phyloP scores from a whole-genome alignment of 1,284 basidiomycete genomes.

The Psilocybe mexicana region DNA sequence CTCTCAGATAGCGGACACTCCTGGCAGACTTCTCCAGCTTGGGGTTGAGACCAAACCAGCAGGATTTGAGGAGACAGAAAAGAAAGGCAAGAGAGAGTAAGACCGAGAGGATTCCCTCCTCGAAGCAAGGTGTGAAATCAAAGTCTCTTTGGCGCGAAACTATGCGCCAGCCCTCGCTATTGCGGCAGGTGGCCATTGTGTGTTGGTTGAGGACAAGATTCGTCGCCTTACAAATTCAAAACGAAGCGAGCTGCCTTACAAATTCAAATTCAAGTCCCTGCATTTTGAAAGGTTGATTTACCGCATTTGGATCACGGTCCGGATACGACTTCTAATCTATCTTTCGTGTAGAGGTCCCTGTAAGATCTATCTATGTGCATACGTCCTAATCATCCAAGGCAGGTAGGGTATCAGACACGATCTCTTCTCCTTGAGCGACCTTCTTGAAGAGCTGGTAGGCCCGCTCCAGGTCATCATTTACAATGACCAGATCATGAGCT shows the following conservation, averaged over 20 bases:
- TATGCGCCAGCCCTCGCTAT: slow-evolving; percentile 64
- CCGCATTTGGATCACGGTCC: background rate
- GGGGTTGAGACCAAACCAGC: slow-evolving; percentile 26
- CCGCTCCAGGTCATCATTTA: slow-evolving; percentile 89
- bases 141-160: slow-evolving; percentile 66
- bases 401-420: slow-evolving; percentile 58
- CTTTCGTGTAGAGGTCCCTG: slow-evolving; percentile 31
- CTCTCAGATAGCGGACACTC: slow-evolving; percentile 51
- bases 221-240: background rate
- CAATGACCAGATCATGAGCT: slow-evolving; percentile 82
- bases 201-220: background rate
- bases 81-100: slow-evolving; percentile 53
- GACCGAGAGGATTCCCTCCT: slow-evolving; percentile 66
- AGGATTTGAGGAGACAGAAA: slow-evolving; percentile 39
- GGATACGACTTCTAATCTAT: background rate
- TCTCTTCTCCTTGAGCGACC: slow-evolving; percentile 68
- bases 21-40: slow-evolving; percentile 28
- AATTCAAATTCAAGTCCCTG: background rate
- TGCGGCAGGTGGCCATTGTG: slow-evolving; percentile 46
- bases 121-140: slow-evolving; percentile 85
- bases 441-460: slow-evolving; percentile 76
- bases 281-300: no score
- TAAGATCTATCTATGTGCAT: slow-evolving; percentile 61
- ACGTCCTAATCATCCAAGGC: slow-evolving; percentile 46
- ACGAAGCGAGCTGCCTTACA: background rate